Evolutionary conservation across 1,139 yeast genomes (phyloP).

Genomic region (Chernovozyma aurita): DNA sequence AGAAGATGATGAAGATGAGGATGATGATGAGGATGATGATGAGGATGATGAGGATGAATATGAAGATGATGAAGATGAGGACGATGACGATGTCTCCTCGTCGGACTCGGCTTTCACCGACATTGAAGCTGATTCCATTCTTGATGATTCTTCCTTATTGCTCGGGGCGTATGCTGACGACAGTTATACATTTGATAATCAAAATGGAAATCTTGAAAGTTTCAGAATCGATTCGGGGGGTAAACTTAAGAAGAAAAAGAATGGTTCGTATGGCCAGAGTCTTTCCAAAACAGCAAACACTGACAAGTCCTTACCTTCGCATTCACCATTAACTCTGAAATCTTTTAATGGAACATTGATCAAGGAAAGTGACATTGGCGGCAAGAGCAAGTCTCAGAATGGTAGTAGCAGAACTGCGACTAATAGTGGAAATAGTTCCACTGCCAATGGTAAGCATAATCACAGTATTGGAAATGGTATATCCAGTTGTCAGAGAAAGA

Average conservation of each 20-base stretch:
- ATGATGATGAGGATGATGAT: slow-evolving; percentile 14
- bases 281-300: not conserved
- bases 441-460: not conserved
- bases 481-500: not conserved
- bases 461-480: too few species aligned
- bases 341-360: not conserved
- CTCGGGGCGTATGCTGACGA: slow-evolving; percentile 21
- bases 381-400: not conserved
- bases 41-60: slow-evolving; percentile 12
- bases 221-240: slow-evolving; percentile 11
- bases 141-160: slow-evolving; percentile 27
- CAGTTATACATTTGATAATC: slow-evolving; percentile 16
- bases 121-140: slow-evolving; percentile 36
- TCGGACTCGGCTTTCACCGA: slow-evolving; percentile 45
- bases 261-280: slow-evolving; percentile 2
- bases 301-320: not conserved
- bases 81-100: slow-evolving; percentile 20
- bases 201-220: slow-evolving; percentile 10
- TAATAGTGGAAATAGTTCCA: not conserved
- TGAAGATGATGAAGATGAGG: slow-evolving; percentile 15
- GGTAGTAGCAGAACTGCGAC: not conserved
- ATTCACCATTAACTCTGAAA: not conserved
- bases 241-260: slow-evolving; percentile 16
- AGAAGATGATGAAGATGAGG: slow-evolving; percentile 10
- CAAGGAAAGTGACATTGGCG: not conserved